Evolutionary conservation across 352 stramenopile genomes (phyloP), one percentile per base, ranked within the genome.

Genomic region (Globisporangium uncinulatum): DNA sequence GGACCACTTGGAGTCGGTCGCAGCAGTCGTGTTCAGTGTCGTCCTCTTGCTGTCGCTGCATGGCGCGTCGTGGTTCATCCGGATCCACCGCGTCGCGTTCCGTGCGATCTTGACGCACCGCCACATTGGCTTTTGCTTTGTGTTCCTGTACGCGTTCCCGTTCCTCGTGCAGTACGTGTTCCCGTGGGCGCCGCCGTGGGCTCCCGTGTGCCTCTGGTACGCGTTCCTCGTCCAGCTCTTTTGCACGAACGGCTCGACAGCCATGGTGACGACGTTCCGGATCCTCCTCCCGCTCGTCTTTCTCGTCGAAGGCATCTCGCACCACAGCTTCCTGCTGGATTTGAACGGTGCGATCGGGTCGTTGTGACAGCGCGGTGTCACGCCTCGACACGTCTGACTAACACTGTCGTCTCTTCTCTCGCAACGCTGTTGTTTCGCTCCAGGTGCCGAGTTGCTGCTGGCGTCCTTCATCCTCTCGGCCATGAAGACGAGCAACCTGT

Each of bases 311-410:
- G 86, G 86, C 10, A 89, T 96, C 58, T 93, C 83, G 3, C 79
- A 94, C 52, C 84, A 94, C 68, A 94, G 85, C 61, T 96, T 96
- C 56, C 67, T 96, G 41, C 68, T 96, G n/a, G 86, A 94, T 54
- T 62, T 96, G 19, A 96, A 95, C 56, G 86, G 83, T 92, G 76
- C 32, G 17, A 32, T 24, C 29, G 47, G 7, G 3, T 8, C 11
- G 15, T n/a, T 20, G 20, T 10, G 29, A 11, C 14, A 11, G 46
- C 14, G 5, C 36, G n/a, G 6, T 2, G 7, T 39, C 7, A 5
- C 19, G n/a, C 6, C 11, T 15, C 11, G 19, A 37, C 32, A 9
- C 32, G 5, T 9, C 32, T 9, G 32, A 39, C 34, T 39, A 39
- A 39, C 34, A 8, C 34, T 13, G 34, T 39, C 34, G 34, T 13